These are phyloP conservation scores for Nymphaea colorata DNA, from an alignment of 164 flowering plant species.

Conservation along the genomic window DNA sequence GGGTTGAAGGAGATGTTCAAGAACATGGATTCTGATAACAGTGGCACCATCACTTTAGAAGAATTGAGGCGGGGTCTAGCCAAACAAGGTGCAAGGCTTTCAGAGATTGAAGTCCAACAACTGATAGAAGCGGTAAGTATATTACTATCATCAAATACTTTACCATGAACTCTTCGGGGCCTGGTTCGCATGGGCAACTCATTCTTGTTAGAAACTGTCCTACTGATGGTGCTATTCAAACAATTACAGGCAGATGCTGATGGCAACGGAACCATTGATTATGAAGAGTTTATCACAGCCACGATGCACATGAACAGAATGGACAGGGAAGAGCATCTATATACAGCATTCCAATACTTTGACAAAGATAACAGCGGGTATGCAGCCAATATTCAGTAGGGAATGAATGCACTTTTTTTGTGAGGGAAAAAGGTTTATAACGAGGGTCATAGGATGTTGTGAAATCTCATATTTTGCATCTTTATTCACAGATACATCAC, in stretches of 20 bases:
- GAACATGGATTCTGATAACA: constrained; percentile 76
- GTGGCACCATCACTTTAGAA: constrained; percentile 85
- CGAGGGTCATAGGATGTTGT: too few relatives aligned
- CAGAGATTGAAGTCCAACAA: constrained; percentile 73
- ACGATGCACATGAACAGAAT: constrained; percentile 86
- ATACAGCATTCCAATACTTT: constrained; percentile 82
- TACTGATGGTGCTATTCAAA: not conserved
- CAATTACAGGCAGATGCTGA: constrained; percentile 72
- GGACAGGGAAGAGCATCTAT: constrained; percentile 93
- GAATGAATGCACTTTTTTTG: not conserved
- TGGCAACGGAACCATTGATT: constrained; percentile 84
- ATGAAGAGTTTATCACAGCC: constrained; percentile 91
- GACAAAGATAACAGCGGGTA: constrained; percentile 95
- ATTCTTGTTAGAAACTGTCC: not conserved
- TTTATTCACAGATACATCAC: constrained; percentile 50
- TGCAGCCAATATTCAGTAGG: not conserved
- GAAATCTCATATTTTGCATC: not conserved
- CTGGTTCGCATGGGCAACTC: not conserved
- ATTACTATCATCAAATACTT: not conserved
- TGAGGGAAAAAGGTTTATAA: not conserved
- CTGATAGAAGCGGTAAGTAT: constrained; percentile 84
- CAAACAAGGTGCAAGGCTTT: constrained; percentile 73
- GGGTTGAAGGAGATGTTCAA: constrained; percentile 88
- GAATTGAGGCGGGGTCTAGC: constrained; percentile 81
- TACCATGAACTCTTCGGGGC: not conserved